Base-by-base conservation (phyloP, 2,329 filamentous ascomycete genomes). In the Trichoderma sp. region DNA sequence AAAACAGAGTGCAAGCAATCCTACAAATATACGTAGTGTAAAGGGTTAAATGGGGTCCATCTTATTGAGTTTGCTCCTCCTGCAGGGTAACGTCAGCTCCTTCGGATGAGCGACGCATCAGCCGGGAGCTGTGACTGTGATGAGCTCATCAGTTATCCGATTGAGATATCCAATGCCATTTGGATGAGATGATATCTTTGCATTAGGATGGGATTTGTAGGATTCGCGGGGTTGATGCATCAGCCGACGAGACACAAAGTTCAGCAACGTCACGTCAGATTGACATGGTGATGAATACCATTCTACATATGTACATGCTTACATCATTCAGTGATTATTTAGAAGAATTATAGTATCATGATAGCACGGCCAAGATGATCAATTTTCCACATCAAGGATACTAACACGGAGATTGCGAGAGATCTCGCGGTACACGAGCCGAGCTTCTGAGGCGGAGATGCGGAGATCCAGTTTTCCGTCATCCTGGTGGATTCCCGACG, bases 401-500 rank as follows among this genome's bases (percentile, higher is more conserved):
- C 34, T n/a, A 39, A 47, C 36, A 15, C 65, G 65, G 65, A 68
- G 53, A 60, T 68, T 67, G 21, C 15, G 4, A 21, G 61, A 64
- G 36, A 47, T 47, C 53, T 36, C 18, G 53, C 53, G 24, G 21
- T 2, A 28, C 3, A 9, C 26, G 9, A 53, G 47, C 47, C n/a
- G 47, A 26, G 24, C 53, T 18, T 28, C 15, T 14, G 53, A 60
- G 28, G 56, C 56, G 67, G 67, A 70, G 57, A 62, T 47, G 67
- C 67, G 67, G 67, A 70, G 67, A 62, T 70, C 21, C 21, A 69
- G 36, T 32, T 58, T 47, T 53, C 53, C 53, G 63, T 32, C 30
- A 36, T 28, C 18, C 36, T 18, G 18, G 34, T 32, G 53, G 39
- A 36, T 26, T 30, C 34, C 30, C 30, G 26, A 51, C 58, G 32